Percentiles rank a stretch among this genome's conserved stretches.
Conservation (phyloP, 768 basidiomycete species). For the Botryobasidium botryosum region DNA sequence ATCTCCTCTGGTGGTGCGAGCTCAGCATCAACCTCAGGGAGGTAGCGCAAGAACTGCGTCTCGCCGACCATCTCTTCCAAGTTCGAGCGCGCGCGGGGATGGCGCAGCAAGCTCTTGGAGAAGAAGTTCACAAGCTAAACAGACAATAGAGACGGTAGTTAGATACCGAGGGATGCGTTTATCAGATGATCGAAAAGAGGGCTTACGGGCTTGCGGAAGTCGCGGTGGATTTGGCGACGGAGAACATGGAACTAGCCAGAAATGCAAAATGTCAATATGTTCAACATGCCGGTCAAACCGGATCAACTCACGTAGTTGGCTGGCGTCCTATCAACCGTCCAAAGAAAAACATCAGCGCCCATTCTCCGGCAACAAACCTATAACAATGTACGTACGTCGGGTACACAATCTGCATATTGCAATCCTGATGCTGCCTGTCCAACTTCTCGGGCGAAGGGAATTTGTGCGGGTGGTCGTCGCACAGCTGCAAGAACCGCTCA, state of each 20-base stretch:
- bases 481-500: constrained; percentile 93
- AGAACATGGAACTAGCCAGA: constrained; percentile 73
- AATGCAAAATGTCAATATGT: not conserved
- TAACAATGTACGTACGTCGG: constrained; percentile 47
- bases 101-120: constrained; percentile 90
- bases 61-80: constrained; percentile 81
- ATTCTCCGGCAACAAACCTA: not conserved
- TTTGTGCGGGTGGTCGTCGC: constrained; percentile 86
- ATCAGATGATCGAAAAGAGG: no score
- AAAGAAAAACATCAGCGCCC: not conserved
- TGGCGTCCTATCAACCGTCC: constrained; percentile 43
- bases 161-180: constrained; percentile 4
- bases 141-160: constrained; percentile 1
- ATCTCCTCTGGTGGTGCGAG: constrained; percentile 73
- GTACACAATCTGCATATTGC: constrained; percentile 98
- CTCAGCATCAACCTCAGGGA: constrained; percentile 59
- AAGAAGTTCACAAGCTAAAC: constrained; percentile 79
- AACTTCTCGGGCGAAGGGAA: constrained; percentile 82
- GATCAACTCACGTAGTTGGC: constrained; percentile 64
- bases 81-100: constrained; percentile 77
- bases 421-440: constrained; percentile 93
- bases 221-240: constrained; percentile 90
- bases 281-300: not conserved
- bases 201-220: constrained; percentile 89
- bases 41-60: constrained; percentile 81